Base-by-base conservation (phyloP, 441 rosid species). In the Cnidoscolus chayamansa region DNA sequence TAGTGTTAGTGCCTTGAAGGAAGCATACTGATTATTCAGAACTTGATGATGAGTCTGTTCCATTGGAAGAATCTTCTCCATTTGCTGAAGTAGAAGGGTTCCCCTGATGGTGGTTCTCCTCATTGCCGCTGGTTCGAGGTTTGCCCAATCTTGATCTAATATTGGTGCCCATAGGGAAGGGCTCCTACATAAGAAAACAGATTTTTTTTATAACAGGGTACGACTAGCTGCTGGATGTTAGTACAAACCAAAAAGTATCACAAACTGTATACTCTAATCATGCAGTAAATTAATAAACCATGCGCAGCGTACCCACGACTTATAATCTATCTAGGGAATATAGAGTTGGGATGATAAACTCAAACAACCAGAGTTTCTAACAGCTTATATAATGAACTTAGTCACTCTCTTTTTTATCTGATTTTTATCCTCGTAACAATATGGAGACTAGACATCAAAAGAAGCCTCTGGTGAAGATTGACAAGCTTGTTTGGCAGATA, bases 111-210 rank as follows among this genome's bases (percentile, higher is more conserved):
- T 76, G 68, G 79, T 40, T 78, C 70, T 84, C 90, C 65, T 85
- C 85, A 0, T 31, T 56, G 67, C 71, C 59, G 48, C 48, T 72
- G 1, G 73, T 66, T 67, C 79, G 83, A 31, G 85, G 79, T 69
- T 85, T 88, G 64, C 89, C 90, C 16, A 85, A 79, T 74, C 91
- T 81, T 10, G 87, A 82, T 70, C 91, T 81, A 73, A 87, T 72
- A 53, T 86, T 86, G 13, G 83, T 80, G 47, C 90, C 91, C 84
- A 84, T 85, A 0, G 93, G 90, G 72, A 87, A 90, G 15, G 96
- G 93, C 58, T 87, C 88, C 96, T 88, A 73, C 65, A 73, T 25
- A 3, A 35, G 17, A 2, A 30, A 55, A 11, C 45, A 48, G 63
- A 19, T 63, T 67, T 63, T 16, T 16, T 35, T 43, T 3, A 37